Base-by-base conservation (phyloP, 441 rosid species). In the Theobroma grandiflorum region DNA sequence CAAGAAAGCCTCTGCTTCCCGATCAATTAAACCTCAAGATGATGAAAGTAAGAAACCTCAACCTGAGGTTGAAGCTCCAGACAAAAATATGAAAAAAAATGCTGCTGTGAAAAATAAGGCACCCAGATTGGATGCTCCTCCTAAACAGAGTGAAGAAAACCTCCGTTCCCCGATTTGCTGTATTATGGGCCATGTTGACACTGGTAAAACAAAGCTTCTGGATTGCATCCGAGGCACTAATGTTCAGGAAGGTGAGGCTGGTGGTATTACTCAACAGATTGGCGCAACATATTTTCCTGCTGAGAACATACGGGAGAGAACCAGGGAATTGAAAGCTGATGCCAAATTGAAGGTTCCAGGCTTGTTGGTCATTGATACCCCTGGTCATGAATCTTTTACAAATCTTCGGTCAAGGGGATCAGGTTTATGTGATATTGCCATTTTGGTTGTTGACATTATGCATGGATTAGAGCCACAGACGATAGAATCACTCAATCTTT, bases 181-280 rank as follows among this genome's bases (percentile, higher is more conserved):
- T 85, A 92, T 97, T 79, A 94, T 97, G 99, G 99, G 99, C 53
- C 99, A 97, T 80, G 99, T 97, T 31, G 99, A 97, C 86, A 92
- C 98, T 79, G 99, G 99, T 79, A 97, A 97, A 87, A 97, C 99
- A 37, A 97, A 97, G 90, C 88, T 97, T 61, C 84, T 95, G 82
- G 99, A 97, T 86, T 97, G 96, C 86, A 95, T 97, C 67, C 90
- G 99, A 82, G 98, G 99, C 67, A 97, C 99, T 65, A 94, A 94
- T 87, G 99, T 97, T 59, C 99, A 95, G 89, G 99, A 97, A 92
- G 99, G 99, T 79, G 99, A 95, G 88, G 99, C 95, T 75, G 99
- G 99, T 77, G 98, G 99, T 77, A 95, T 97, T 69, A 97, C 99
- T 52, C 99, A 97, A 79, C 99, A 97, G 88, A 95, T 97, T 81